Percentiles rank a stretch among this genome's conserved stretches.
Evolutionary conservation across 148 eudicot species (phyloP).

Genomic region (Pouteria glomerata): DNA sequence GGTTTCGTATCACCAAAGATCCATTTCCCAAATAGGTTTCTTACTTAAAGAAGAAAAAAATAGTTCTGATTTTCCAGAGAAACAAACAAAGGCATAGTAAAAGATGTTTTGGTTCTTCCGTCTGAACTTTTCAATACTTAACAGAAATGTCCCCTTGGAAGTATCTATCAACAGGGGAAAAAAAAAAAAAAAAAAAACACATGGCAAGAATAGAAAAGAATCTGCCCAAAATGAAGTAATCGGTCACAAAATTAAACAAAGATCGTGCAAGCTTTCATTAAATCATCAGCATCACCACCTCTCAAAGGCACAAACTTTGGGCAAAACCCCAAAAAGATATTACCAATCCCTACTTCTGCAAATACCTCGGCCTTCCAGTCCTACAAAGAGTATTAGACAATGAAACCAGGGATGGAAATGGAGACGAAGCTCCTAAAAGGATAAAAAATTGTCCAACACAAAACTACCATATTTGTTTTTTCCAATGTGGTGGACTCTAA

Average conservation of each 20-base stretch:
- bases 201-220: background rate
- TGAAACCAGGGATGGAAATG: background rate
- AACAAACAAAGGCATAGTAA: background rate
- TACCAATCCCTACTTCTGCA: background rate
- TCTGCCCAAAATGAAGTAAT: background rate
- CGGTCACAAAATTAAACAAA: background rate
- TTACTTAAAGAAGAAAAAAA: too few species aligned
- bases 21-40: too few species aligned
- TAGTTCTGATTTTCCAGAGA: background rate
- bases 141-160: too few species aligned
- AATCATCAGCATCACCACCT: background rate
- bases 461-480: too few species aligned
- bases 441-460: too few species aligned
- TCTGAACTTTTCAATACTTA: too few species aligned
- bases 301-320: background rate
- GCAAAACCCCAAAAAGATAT: background rate
- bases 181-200: background rate
- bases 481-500: too few species aligned
- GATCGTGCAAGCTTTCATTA: background rate
- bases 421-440: background rate
- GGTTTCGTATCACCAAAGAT: too few species aligned
- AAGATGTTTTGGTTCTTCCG: too few species aligned
- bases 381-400: background rate
- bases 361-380: background rate
- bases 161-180: background rate